Base-by-base conservation (phyloP, 2,329 filamentous ascomycete species). In the Fusarium brachygibbosum region DNA sequence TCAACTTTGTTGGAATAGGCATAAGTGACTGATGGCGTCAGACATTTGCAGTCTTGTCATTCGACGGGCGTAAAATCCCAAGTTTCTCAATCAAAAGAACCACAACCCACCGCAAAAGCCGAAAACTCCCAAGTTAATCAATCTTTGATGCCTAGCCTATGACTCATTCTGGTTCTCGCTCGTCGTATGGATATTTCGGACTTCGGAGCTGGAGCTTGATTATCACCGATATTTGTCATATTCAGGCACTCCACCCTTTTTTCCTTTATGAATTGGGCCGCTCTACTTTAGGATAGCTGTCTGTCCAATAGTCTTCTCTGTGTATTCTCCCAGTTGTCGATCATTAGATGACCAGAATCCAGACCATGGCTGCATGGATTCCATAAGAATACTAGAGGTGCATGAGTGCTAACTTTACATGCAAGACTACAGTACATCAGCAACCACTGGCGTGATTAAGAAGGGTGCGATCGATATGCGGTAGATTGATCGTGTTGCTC, bases 171-270 rank as follows among this genome's bases (percentile, higher is more conserved):
- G 54, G 34, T 40, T 62, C 62, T 65, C 40, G 23, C 32, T 21
- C 58, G 42, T 41, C 57, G 16, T 35, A 45, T 42, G 59, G 46
- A 38, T 23, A 53, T 44, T 57, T 61, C 68, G 68, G 68, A 70
- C 40, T 70, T 74, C 69, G 71, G 69, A 69, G 40, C 58, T 49
- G 67, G 58, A 58, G 45, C 49, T 62, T 45, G 37, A 58, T 63
- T 65, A 71, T 63, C 53, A 42, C 66, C 68, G 61, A 45, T 41
- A 73, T 75, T 74, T 74, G 72, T 74, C 70, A 75, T 61, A 63
- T 45, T 55, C 41, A 45, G 59, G 58, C 62, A 71, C 62, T 61
- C 55, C 67, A 68, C 68, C 21, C n/a, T 57, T 37, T 41, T 48
- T 46, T 38, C 9, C 44, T 45, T 19, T 21, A 9, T 42, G 29